phyloP scores from a whole-genome alignment of 2,329 filamentous ascomycete genomes.

The Ophiocordyceps sinensis region DNA sequence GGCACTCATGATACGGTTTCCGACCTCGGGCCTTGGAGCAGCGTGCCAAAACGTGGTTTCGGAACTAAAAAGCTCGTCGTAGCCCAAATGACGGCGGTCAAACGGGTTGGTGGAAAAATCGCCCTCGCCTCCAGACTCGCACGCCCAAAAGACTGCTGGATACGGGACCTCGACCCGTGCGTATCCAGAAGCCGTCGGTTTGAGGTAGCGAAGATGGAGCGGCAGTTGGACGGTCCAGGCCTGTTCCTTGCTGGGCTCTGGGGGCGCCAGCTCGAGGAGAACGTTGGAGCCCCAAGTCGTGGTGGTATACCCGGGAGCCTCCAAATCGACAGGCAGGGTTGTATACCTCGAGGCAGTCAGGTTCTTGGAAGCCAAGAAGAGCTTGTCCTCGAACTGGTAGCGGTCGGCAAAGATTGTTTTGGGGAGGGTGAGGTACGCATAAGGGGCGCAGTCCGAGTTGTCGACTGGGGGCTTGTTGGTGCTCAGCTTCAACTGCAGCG shows the following conservation, averaged over 20 bases:
- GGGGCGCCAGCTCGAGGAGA: constrained; percentile 57
- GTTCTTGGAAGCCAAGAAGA: constrained; percentile 73
- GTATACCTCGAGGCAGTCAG: constrained; percentile 53
- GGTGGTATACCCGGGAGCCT: constrained; percentile 74
- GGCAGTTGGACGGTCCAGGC: constrained; percentile 59
- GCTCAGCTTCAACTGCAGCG: constrained; percentile 52
- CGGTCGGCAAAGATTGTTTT: constrained; percentile 71
- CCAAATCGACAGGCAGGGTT: constrained; percentile 69
- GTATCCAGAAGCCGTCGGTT: constrained; percentile 42
- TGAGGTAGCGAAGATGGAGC: constrained; percentile 72
- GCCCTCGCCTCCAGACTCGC: constrained; percentile 47
- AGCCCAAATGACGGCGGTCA: constrained; percentile 71
- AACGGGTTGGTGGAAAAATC: constrained; percentile 72
- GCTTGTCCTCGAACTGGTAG: constrained; percentile 63
- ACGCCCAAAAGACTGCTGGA: constrained; percentile 85
- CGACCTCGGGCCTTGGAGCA: constrained; percentile 28
- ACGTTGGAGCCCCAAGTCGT: constrained; percentile 65
- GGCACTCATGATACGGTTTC: constrained; percentile 31
- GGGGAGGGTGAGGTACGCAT: constrained; percentile 74
- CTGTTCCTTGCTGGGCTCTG: constrained; percentile 20
- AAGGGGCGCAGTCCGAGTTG: constrained; percentile 51
- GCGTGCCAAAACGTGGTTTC: constrained; percentile 76
- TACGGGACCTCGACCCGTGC: constrained; percentile 51
- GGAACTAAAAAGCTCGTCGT: constrained; percentile 64
- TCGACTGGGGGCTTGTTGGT: constrained; percentile 33